Conservation (phyloP, 2,329 filamentous ascomycete species). For the Venturia carpophila region DNA sequence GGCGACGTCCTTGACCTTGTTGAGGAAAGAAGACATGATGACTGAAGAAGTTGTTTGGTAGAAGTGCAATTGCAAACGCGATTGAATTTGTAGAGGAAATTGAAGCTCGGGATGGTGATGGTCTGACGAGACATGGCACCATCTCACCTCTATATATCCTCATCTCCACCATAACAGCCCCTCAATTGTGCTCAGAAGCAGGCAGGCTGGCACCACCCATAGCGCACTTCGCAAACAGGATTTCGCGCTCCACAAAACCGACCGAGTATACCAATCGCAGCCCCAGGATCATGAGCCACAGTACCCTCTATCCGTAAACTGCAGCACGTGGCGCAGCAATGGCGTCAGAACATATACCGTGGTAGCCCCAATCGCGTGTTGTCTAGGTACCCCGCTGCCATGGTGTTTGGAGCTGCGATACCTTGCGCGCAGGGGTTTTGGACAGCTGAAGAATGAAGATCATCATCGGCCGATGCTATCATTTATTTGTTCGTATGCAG, state of each 20-base stretch:
- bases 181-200: neutral
- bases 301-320: neutral
- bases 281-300: neutral
- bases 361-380: no score
- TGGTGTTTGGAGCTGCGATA: neutral
- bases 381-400: constrained; percentile 1
- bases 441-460: constrained; percentile 6
- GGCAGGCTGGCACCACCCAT: neutral
- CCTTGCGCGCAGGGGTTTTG: neutral
- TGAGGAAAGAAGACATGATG: constrained; percentile 8
- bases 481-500: constrained; percentile 9
- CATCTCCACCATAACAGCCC: neutral
- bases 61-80: neutral
- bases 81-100: neutral
- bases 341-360: neutral
- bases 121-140: neutral
- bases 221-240: constrained; percentile 1
- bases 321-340: constrained; percentile 8
- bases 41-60: neutral
- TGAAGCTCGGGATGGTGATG: neutral
- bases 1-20: neutral
- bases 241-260: constrained; percentile 10
- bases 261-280: neutral
- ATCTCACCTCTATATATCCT: neutral
- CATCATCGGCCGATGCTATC: neutral